Base-by-base conservation (phyloP, 352 stramenopile species). In the Blastocystis sp. region DNA sequence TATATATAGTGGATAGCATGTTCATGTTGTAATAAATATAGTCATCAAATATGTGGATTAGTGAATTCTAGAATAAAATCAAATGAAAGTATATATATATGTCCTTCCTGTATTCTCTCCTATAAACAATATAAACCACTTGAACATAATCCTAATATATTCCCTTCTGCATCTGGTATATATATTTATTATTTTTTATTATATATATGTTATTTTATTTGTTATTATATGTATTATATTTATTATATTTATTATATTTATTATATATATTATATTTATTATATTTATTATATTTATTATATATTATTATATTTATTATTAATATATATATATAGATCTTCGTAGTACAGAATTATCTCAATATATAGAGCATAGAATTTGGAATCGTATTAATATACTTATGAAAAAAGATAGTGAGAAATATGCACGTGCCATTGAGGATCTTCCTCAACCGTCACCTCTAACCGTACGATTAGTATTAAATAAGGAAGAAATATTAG, bases 361-460 rank as follows among this genome's bases (percentile, higher is more conserved):
- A 33, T 70, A 47, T 32, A 58, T 70, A 13, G 58, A 70, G 47
- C 46, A 65, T 13, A 36, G 37, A 7, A 45, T 70, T 23, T 13
- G 34, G 0, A 25, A 27, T 24, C 57, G 40, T 13, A 62, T 70
- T 18, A 36, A 66, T 4, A 10, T 41, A 16, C 33, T 44, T 25
- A 64, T 56, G 16, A 37, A 40, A 16, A 27, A 52, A 21, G 41
- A 37, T 18, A 37, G 35, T 0, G 6, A 7, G 11, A 23, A 70
- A 23, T 27, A 23, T 13, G 18, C 37, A 10, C 37, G n/a, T 16
- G 5, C 4, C 16, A 32, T 64, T 6, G 31, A 30, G 13, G 31
- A 68, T n/a, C 55, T 69, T 21, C 65, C 65, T 11, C 24, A 30
- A 0, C 49, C 58, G 2, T 30, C 34, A 2, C 48, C 52, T 19